phyloP scores from a whole-genome alignment of 2,329 filamentous ascomycete species.

The Aspergillus hortae region DNA sequence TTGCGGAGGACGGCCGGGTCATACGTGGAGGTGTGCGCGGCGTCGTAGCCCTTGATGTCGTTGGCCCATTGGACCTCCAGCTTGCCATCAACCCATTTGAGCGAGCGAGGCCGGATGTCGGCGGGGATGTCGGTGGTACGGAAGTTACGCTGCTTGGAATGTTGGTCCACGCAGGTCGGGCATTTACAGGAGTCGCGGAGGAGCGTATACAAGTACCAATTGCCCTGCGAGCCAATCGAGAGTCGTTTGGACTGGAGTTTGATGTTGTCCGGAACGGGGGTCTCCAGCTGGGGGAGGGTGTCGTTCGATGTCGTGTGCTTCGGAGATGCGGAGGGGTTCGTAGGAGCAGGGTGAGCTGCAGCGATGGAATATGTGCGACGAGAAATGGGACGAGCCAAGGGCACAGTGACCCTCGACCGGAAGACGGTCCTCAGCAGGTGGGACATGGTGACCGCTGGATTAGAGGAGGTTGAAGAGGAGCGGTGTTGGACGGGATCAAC shows the following conservation, averaged over 20 bases:
- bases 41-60: conserved; percentile 47
- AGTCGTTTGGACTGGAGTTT: background rate
- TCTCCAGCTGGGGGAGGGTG: background rate
- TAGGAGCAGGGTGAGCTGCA: background rate
- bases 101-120: conserved; percentile 39
- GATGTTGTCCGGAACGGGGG: background rate
- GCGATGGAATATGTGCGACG: conserved; percentile 7
- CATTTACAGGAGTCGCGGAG: conserved; percentile 58
- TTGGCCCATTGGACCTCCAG: conserved; percentile 61
- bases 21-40: conserved; percentile 40
- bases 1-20: conserved; percentile 11
- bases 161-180: conserved; percentile 50
- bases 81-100: conserved; percentile 35
- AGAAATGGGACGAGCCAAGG: conserved; percentile 4
- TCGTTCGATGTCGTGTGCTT: background rate
- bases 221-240: background rate
- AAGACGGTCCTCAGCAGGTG: conserved; percentile 9
- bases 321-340: background rate
- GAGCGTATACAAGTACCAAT: conserved; percentile 15
- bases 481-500: background rate
- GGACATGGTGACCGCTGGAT: conserved; percentile 7
- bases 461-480: background rate
- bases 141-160: conserved; percentile 63
- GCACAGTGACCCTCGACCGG: conserved; percentile 5
- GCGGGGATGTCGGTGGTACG: conserved; percentile 61